Base-by-base conservation (phyloP, 1,284 basidiomycete species). In the Puccinia horiana region DNA sequence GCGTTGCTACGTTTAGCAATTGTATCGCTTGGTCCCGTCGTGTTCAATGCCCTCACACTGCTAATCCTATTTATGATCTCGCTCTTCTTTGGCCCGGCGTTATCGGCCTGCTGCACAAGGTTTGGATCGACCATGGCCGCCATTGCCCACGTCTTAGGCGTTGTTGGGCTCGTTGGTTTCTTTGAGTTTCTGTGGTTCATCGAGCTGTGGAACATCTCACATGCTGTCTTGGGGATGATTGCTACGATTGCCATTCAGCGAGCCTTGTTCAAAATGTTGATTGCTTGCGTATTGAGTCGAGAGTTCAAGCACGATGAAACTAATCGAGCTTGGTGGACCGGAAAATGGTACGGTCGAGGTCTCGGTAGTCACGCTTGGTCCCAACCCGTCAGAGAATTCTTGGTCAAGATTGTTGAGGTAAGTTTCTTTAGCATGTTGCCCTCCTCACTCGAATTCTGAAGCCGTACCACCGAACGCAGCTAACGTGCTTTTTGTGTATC, bases 281-380 rank as follows among this genome's bases (percentile, higher is more conserved):
- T 98, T 85, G 89, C 95, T 0, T 92, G 96, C 80, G 94, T 96
- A 90, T 89, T 98, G 61, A 93, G 94, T 47, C 92, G 95, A 84
- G 95, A 98, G 88, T 96, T 96, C 90, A 97, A 97, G 89, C 94
- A 96, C 86, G 95, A 98, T 87, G 95, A 97, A 89, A 95, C 94
- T 29, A 98, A 97, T 88, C 90, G 94, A 47, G 95, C 95, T 12
- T 98, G 95, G 95, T 98, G 95, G 95, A 96, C 94, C 58, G 95
- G 95, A 86, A 91, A 93, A 84, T 97, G 95, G 95, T 96, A 95
- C 87, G 94, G 94, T 80, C 92, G 95, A 74, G 94, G 94, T 4
- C 90, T 97, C 47, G 95, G 95, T 58, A 86, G 91, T 3, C 92
- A 94, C 87, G 93, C 92, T 63, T 92, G 95, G 90, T 94, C 93